A percentile compares a stretch with the other conserved stretches of the same genome.
phyloP scores from a whole-genome alignment of 495 filamentous ascomycete species.

The Penicillium cataractarum region DNA sequence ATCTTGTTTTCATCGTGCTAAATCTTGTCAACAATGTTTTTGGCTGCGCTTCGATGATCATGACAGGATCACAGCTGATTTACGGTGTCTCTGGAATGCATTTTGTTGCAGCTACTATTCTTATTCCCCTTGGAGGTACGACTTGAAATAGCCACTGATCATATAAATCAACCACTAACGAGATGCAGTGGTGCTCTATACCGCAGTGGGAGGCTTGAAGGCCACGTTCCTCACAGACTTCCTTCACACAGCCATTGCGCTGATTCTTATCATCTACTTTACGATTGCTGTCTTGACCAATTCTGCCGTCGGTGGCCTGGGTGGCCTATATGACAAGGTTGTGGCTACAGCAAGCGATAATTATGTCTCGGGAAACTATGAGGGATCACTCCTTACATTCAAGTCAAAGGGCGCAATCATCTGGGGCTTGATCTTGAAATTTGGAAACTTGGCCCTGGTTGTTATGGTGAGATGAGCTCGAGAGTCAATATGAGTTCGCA shows the following conservation, averaged over 20 bases:
- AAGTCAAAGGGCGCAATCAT: constrained; percentile 57
- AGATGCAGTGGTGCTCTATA: constrained; percentile 41
- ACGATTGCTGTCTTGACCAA: constrained; percentile 40
- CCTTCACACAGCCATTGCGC: constrained; percentile 41
- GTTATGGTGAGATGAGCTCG: constrained; percentile 43
- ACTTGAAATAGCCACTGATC: neutral
- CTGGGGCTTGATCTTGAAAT: constrained; percentile 50
- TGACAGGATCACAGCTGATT: constrained; percentile 41
- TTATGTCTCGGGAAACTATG: constrained; percentile 49
- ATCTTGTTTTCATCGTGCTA: constrained; percentile 54
- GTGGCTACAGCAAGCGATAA: constrained; percentile 35
- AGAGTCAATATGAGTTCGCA: neutral
- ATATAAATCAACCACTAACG: neutral
- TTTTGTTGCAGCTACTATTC: constrained; percentile 45
- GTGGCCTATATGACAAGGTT: constrained; percentile 45
- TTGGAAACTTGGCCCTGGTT: constrained; percentile 54
- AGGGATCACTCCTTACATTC: constrained; percentile 52
- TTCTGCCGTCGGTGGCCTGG: constrained; percentile 34
- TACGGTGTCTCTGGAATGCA: constrained; percentile 46
- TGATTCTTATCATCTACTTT: constrained; percentile 47
- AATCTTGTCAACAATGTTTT: constrained; percentile 58
- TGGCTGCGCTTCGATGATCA: constrained; percentile 46
- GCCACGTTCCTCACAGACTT: constrained; percentile 48
- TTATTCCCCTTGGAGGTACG: constrained; percentile 50
- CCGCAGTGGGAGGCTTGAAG: constrained; percentile 45